Base-by-base conservation (phyloP, 2,329 filamentous ascomycete species). In the Fusarium vanettenii region DNA sequence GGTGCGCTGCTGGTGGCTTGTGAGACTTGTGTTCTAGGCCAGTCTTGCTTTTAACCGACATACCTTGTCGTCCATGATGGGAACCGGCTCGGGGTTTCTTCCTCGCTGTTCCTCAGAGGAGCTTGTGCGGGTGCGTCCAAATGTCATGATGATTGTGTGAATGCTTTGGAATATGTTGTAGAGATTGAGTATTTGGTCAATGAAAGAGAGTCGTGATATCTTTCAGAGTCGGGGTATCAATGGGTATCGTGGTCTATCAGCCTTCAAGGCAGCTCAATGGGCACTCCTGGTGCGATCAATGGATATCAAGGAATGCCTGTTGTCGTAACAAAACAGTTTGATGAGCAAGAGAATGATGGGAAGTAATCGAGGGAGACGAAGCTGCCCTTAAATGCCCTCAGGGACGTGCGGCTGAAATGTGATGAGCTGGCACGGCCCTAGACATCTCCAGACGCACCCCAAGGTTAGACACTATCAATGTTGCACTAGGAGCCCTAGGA, bases 51-150 rank as follows among this genome's bases (percentile, higher is more conserved):
- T 64, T 50, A 43, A 29, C 52, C 41, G 29, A 59, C 76, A 64
- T 73, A 79, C 80, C 76, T 81, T 80, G 20, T 64, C 67, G 48
- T 79, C 73, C 60, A 74, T 69, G 59, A 74, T 71, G 55, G 71
- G 65, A 41, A 72, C 61, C 16, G 79, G 78, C 39, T 80, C 75
- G 20, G 71, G 73, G 69, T 74, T 74, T 50, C 72, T 72, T 59
- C 65, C 69, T 39, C 75, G 71, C 25, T 74, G 71, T 31, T 74
- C 64, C 59, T 77, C 77, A 20, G 74, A 79, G 66, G 73, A 70
- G 50, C 56, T 69, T 62, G 60, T 60, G 65, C 60, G 65, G 33
- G 63, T 56, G 8, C 57, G 70, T 45, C 60, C 66, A 45, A 76
- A 75, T 41, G 64, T 52, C 73, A 75, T 75, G 60, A 50, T 70